Percentiles rank a stretch among this genome's conserved stretches.
These are phyloP conservation scores for Apophysomyces sp. DNA, from an alignment of 371 early-diverging fungal species.

Conservation along the genomic window DNA sequence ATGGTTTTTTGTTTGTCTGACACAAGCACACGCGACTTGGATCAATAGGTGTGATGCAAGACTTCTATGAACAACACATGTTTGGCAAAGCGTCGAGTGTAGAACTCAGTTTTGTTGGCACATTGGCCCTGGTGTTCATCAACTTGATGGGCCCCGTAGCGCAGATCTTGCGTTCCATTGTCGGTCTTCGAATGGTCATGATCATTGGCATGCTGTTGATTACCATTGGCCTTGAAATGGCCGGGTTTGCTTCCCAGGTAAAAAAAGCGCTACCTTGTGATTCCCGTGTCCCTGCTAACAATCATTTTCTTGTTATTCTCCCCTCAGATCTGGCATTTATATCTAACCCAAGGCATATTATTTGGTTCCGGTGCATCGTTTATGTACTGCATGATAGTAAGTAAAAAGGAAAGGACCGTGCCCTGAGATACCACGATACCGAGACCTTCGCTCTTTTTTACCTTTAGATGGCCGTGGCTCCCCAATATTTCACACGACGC, in stretches of 20 bases:
- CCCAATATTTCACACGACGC: slow-evolving; percentile 75
- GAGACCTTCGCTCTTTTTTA: not conserved
- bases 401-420: not conserved
- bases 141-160: slow-evolving; percentile 32
- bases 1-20: not conserved
- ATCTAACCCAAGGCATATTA: slow-evolving; percentile 68
- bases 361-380: slow-evolving; percentile 67
- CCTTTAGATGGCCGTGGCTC: slow-evolving; percentile 47
- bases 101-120: slow-evolving; percentile 41
- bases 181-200: slow-evolving; percentile 26
- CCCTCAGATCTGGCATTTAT: slow-evolving; percentile 59
- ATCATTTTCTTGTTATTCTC: no score
- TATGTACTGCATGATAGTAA: slow-evolving; percentile 21
- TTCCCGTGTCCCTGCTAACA: no score
- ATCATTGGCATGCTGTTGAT: slow-evolving; percentile 21
- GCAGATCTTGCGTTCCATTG: slow-evolving; percentile 23
- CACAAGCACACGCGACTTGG: not conserved
- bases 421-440: not conserved
- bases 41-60: slow-evolving; percentile 28
- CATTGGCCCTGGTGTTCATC: slow-evolving; percentile 29
- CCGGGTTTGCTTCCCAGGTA: slow-evolving; percentile 32
- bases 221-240: slow-evolving; percentile 32
- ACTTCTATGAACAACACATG: slow-evolving; percentile 17
- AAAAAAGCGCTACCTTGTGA: no score
- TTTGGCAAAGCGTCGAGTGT: slow-evolving; percentile 22